These are phyloP conservation scores for Volvox reticuliferus DNA, from an alignment of 139 green algal species.

Conservation along the genomic window DNA sequence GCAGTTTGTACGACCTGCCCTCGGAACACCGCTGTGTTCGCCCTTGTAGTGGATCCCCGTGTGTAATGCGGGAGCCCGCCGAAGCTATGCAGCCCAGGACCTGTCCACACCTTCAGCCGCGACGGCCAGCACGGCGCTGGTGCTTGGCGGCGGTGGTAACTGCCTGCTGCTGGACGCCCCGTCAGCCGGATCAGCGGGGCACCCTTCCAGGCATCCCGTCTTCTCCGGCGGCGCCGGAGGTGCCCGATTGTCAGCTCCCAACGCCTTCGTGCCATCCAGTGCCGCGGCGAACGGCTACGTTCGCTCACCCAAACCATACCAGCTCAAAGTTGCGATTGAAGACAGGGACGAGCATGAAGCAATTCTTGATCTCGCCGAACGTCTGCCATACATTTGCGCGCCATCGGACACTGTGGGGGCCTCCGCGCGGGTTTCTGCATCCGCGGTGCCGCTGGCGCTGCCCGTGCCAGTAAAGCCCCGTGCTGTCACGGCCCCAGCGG, in stretches of 20 bases:
- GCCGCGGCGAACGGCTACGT: background rate
- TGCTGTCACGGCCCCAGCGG: slow-evolving; percentile 23
- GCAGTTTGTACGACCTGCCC: no score
- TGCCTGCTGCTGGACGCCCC: background rate
- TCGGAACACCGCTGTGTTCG: no score
- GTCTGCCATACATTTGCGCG: slow-evolving; percentile 22
- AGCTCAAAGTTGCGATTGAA: slow-evolving; percentile 34
- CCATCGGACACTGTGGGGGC: background rate
- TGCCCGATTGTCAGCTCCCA: background rate
- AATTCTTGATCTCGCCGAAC: slow-evolving; percentile 11
- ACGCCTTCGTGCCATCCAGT: background rate
- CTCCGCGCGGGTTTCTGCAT: background rate
- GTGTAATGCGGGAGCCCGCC: background rate
- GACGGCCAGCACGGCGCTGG: background rate
- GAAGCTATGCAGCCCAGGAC: background rate
- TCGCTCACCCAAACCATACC: slow-evolving; percentile 31
- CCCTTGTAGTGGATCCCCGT: slow-evolving; percentile 30
- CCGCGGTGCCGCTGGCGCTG: background rate
- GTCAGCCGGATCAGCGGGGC: background rate
- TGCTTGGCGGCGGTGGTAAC: background rate
- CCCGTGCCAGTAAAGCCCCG: background rate
- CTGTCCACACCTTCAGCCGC: background rate
- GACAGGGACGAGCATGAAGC: slow-evolving; percentile 40
- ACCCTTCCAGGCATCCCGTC: background rate
- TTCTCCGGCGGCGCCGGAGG: background rate